Base-by-base conservation (phyloP, 768 basidiomycete genomes). In the Megacollybia marginata region DNA sequence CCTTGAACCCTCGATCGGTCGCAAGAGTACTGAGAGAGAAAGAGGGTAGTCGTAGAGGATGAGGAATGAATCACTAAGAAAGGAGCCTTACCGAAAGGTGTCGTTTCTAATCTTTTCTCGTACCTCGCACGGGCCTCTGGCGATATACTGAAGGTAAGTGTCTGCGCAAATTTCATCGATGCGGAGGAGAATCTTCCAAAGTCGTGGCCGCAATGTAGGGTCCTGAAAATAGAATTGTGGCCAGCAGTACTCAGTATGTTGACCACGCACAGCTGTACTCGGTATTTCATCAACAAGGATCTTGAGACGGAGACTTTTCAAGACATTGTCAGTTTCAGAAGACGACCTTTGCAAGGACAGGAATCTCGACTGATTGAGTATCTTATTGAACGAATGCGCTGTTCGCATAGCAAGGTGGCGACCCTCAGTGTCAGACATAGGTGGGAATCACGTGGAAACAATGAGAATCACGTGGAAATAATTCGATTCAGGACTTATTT, bases 1-100 rank as follows among this genome's bases (percentile, higher is more conserved):
- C 91, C 66, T 95, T 96, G 72, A 99, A 98, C n/a, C 89, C 91
- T 57, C 85, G 82, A 65, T 99, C 96, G 1, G 95, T 99, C 2
- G 95, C 94, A 19, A 99, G 68, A 13, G 96, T 99, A 51, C 90
- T 88, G 9, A 23, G 44, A 23, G 23, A 5, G 9, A 5, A 46
- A 23, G 44, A 23, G 23, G n/a, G 9, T 12, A 46, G 19, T 35
- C n/a, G 44, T 60, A 31, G 53, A n/a, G 33, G 1, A 28, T 16
- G 28, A 19, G 28, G 20, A 34, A n/a, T 20, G 13, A 18, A 1
- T 10, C 23, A 20, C 45, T 46, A 10, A 28, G 11, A 31, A 23
- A 35, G 34, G 28, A 36, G 16, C 57, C 64, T 50, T 59, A 90
- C 90, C 95, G 78, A 65, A 98, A 98, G 1, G 94, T 96, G 60